Conservation (phyloP, 1,284 basidiomycete species). For the Moesziomyces globuligerus region DNA sequence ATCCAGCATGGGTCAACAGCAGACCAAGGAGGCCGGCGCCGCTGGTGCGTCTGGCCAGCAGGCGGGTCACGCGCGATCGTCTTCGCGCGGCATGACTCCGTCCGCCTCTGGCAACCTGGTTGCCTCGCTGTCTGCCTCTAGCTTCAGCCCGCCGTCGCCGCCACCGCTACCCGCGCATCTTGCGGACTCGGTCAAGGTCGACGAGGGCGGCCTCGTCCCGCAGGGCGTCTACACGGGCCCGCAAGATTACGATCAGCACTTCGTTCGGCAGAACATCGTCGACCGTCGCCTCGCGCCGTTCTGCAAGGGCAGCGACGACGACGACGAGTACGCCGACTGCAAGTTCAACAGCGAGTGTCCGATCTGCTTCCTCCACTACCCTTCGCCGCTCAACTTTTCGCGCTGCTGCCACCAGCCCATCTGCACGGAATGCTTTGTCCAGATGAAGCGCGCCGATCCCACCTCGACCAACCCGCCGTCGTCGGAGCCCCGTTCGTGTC, state of each 20-base stretch:
- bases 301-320: slow-evolving; percentile 94
- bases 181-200: slow-evolving; percentile 63
- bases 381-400: slow-evolving; percentile 79
- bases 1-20: slow-evolving; percentile 43
- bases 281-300: slow-evolving; percentile 91
- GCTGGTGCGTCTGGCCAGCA: slow-evolving; percentile 12
- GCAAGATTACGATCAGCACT: slow-evolving; percentile 87
- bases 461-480: slow-evolving; percentile 55
- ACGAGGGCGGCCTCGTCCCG: slow-evolving; percentile 80
- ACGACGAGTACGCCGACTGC: slow-evolving; percentile 84
- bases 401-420: slow-evolving; percentile 98
- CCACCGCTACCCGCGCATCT: slow-evolving; percentile 43
- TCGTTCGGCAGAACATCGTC: slow-evolving; percentile 86
- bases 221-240: slow-evolving; percentile 83
- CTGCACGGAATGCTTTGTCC: slow-evolving; percentile 98
- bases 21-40: slow-evolving; percentile 46
- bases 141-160: slow-evolving; percentile 29
- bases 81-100: slow-evolving; percentile 35
- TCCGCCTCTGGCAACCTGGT: slow-evolving; percentile 27
- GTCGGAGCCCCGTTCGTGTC: slow-evolving; percentile 78
- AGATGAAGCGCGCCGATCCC: slow-evolving; percentile 95
- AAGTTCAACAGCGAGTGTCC: slow-evolving; percentile 92
- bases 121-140: slow-evolving; percentile 31
- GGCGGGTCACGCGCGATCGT: slow-evolving; percentile 20
- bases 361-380: slow-evolving; percentile 85